phyloP scores from a whole-genome alignment of 345 rosid species.

The Dipteronia sinensis region DNA sequence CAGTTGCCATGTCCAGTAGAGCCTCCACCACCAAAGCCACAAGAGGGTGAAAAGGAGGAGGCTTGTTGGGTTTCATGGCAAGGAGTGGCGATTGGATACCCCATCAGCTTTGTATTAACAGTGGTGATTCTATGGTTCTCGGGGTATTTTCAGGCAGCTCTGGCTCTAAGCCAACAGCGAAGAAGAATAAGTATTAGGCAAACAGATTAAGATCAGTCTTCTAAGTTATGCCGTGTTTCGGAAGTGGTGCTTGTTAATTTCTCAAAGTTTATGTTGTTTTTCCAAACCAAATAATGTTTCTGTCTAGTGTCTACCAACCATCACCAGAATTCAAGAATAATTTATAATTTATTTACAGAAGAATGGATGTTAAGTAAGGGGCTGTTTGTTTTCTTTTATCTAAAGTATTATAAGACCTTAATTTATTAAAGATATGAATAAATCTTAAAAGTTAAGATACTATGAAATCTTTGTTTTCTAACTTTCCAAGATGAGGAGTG shows the following conservation, averaged over 20 bases:
- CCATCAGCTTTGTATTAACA: conserved; percentile 4
- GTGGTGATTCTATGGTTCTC: background rate
- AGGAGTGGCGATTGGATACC: conserved; percentile 16
- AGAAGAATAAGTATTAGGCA: background rate
- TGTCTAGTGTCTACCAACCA: too few relatives aligned
- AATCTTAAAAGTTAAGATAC: too few relatives aligned
- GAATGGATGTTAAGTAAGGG: too few relatives aligned
- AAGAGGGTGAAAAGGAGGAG: conserved; percentile 11
- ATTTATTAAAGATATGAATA: too few relatives aligned
- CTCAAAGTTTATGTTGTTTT: too few relatives aligned
- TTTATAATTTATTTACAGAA: background rate
- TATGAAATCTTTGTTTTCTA: too few relatives aligned
- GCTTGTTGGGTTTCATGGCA: conserved; percentile 17
- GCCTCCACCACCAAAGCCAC: conserved; percentile 5
- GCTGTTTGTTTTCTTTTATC: too few relatives aligned
- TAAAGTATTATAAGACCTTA: too few relatives aligned
- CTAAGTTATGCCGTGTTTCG: background rate
- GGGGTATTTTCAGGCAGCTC: background rate
- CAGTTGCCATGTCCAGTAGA: conserved; percentile 25
- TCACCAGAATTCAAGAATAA: background rate
- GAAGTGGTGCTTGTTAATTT: too few relatives aligned
- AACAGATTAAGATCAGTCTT: background rate
- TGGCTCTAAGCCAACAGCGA: background rate
- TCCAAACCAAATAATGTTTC: background rate
- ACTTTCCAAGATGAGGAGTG: too few relatives aligned